These are phyloP conservation scores for Gossypium aridum DNA, from an alignment of 441 rosid genomes.

Conservation along the genomic window DNA sequence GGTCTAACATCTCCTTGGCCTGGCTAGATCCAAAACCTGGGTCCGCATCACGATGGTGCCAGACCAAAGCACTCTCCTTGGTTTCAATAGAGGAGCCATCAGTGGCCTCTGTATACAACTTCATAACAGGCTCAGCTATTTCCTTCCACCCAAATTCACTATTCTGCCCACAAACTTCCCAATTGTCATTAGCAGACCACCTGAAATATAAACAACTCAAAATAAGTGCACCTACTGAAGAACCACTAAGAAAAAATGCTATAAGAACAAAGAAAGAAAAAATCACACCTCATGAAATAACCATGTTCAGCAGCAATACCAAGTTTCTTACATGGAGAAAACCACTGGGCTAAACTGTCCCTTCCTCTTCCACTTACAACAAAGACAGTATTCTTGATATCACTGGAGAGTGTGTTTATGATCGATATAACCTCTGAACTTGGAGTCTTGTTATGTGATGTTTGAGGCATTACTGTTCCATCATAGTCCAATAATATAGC, in stretches of 20 bases:
- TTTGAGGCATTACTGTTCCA: conserved; percentile 70
- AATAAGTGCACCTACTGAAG: neutral
- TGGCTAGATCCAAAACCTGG: conserved; percentile 67
- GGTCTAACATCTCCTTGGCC: conserved; percentile 72
- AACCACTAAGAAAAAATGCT: neutral
- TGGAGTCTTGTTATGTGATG: conserved; percentile 56
- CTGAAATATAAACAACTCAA: conserved; percentile 26
- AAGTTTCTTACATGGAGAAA: conserved; percentile 54
- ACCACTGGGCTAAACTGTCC: conserved; percentile 58
- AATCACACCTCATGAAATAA: conserved; percentile 45
- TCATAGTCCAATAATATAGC: conserved; percentile 65
- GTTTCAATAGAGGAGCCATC: conserved; percentile 66
- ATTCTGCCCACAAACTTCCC: conserved; percentile 49
- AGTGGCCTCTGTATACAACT: conserved; percentile 62
- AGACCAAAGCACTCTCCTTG: conserved; percentile 69
- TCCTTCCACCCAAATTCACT: conserved; percentile 63
- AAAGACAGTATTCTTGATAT: conserved; percentile 47
- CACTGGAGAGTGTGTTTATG: conserved; percentile 44
- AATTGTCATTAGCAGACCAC: conserved; percentile 37
- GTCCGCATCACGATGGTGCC: conserved; percentile 77
- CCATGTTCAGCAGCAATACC: conserved; percentile 83
- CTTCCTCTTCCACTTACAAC: conserved; percentile 71
- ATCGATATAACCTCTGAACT: conserved; percentile 43
- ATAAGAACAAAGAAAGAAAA: neutral
- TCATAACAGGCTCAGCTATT: conserved; percentile 67